Evolutionary conservation across 2,329 filamentous ascomycete genomes (phyloP).

Genomic region (Sporothrix globosa): DNA sequence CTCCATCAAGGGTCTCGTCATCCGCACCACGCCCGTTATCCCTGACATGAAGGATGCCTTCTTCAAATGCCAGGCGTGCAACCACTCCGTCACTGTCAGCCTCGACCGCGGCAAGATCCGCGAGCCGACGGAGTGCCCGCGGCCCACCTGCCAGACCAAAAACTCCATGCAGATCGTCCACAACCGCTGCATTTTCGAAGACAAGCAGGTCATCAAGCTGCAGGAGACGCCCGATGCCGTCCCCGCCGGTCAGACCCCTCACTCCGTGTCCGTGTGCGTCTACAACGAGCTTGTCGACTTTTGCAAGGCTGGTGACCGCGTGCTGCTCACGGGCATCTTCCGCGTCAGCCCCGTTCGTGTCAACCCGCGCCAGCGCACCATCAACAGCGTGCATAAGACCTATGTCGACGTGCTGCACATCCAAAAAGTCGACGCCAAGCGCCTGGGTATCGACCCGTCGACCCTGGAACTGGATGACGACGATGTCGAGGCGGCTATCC

Average conservation of each 20-base stretch:
- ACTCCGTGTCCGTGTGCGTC: conserved; percentile 93
- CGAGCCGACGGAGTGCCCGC: conserved; percentile 88
- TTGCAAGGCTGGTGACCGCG: conserved; percentile 95
- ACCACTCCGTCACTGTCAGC: conserved; percentile 85
- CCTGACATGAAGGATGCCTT: conserved; percentile 99
- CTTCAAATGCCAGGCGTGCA: conserved; percentile 93
- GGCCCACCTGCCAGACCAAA: conserved; percentile 75
- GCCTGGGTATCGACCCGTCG: conserved; percentile 86
- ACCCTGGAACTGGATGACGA: conserved; percentile 78
- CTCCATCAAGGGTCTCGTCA: conserved; percentile 92
- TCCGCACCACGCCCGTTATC: conserved; percentile 92
- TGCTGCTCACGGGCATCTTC: conserved; percentile 96
- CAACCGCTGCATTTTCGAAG: conserved; percentile 90
- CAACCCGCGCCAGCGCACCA: conserved; percentile 86
- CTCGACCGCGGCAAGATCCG: conserved; percentile 96
- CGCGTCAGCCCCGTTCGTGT: conserved; percentile 90
- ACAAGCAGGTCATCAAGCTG: conserved; percentile 98
- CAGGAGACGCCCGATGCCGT: conserved; percentile 96
- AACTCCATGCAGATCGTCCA: conserved; percentile 99
- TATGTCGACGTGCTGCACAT: conserved; percentile 95
- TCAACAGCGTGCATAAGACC: conserved; percentile 97
- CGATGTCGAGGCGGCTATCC: conserved; percentile 53
- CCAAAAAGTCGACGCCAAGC: conserved; percentile 94
- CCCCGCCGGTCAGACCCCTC: conserved; percentile 93
- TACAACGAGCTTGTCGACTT: conserved; percentile 98